Conservation (phyloP, 225 moss, liverwort and hornwort species). For the Rhytidiadelphus loreus region DNA sequence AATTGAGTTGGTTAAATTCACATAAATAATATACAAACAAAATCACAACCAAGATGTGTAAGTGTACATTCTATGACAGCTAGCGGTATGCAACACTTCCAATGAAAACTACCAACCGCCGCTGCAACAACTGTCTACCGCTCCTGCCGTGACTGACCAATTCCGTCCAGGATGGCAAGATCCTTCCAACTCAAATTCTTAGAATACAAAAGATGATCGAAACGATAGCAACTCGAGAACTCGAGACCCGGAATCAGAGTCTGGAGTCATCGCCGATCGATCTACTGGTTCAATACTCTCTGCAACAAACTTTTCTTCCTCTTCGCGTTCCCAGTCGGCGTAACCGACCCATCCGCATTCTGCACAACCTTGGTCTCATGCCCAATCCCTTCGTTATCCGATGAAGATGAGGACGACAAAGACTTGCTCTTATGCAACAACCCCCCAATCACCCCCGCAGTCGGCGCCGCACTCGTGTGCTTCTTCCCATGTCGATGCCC, state of each 20-base stretch:
- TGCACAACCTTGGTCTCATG: neutral
- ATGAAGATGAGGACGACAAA: neutral
- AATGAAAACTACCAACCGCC: neutral
- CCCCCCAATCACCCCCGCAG: neutral
- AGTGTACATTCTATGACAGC: neutral
- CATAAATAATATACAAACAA: neutral
- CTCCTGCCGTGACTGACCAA: neutral
- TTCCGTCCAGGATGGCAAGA: neutral
- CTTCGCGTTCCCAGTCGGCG: neutral
- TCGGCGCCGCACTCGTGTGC: neutral
- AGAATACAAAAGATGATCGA: neutral
- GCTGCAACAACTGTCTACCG: neutral
- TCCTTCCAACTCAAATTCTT: neutral
- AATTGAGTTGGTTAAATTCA: neutral
- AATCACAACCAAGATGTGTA: neutral
- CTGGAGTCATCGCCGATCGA: too few relatives aligned
- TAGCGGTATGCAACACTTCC: neutral
- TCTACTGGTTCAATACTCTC: slow-evolving; percentile 30
- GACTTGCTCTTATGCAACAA: neutral
- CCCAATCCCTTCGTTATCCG: neutral
- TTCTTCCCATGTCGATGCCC: neutral
- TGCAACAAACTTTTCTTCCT: slow-evolving; percentile 41
- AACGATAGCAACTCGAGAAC: too few relatives aligned
- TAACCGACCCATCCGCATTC: slow-evolving; percentile 4
- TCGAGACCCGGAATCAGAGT: neutral